Evolutionary conservation across 2,329 filamentous ascomycete genomes (phyloP).

Genomic region (Bisporella sp.): DNA sequence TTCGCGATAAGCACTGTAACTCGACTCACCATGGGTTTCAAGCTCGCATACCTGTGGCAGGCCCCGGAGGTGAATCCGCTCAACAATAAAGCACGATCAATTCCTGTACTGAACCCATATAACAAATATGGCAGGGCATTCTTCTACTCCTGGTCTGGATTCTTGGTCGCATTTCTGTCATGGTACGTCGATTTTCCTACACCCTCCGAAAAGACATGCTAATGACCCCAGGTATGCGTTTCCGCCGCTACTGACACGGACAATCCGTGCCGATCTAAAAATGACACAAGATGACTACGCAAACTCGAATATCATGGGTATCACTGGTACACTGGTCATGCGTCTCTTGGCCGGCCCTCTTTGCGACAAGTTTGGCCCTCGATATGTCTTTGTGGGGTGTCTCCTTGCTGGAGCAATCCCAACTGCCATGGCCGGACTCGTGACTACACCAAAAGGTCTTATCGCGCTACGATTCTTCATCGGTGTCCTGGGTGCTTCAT

Average conservation of each 20-base stretch:
- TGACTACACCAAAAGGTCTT: slow-evolving; percentile 61
- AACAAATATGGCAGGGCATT: slow-evolving; percentile 81
- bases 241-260: slow-evolving; percentile 55
- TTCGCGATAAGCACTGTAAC: neutral
- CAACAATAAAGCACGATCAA: slow-evolving; percentile 73
- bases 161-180: slow-evolving; percentile 82
- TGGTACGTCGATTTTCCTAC: slow-evolving; percentile 68
- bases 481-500: slow-evolving; percentile 69
- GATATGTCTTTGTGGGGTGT: slow-evolving; percentile 69
- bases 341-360: slow-evolving; percentile 72
- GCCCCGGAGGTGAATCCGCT: slow-evolving; percentile 55
- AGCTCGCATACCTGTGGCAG: slow-evolving; percentile 19
- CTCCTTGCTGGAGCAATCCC: slow-evolving; percentile 76
- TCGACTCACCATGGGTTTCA: slow-evolving; percentile 18
- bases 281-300: slow-evolving; percentile 65
- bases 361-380: slow-evolving; percentile 81
- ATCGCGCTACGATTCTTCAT: slow-evolving; percentile 73
- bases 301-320: slow-evolving; percentile 86
- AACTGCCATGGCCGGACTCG: slow-evolving; percentile 72
- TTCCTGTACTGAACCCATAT: slow-evolving; percentile 72
- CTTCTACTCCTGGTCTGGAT: slow-evolving; percentile 83
- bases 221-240: slow-evolving; percentile 63
- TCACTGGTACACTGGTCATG: slow-evolving; percentile 57
- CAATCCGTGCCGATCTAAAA: slow-evolving; percentile 72
- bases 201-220: slow-evolving; percentile 33